Conservation (phyloP, 495 filamentous ascomycete genomes). For the Parathielavia hyrcaniae region DNA sequence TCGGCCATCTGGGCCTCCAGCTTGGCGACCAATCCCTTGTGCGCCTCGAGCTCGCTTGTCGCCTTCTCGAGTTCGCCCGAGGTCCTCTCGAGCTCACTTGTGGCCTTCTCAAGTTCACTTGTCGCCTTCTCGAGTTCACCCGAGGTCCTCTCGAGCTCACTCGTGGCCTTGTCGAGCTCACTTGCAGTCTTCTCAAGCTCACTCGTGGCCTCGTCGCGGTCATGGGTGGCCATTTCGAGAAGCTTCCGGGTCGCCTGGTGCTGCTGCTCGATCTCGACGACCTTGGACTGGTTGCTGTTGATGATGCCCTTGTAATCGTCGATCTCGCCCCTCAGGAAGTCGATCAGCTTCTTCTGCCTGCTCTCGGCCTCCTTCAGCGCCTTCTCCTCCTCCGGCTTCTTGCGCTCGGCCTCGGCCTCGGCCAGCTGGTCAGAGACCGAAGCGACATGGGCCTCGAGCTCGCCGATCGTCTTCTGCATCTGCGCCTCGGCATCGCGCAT, state of each 20-base stretch:
- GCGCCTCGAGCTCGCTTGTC: slow-evolving; percentile 13
- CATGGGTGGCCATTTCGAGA: slow-evolving; percentile 46
- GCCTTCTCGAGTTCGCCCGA: too few relatives aligned
- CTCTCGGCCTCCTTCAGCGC: slow-evolving; percentile 33
- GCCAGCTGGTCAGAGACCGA: slow-evolving; percentile 36
- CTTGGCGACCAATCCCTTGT: slow-evolving; percentile 49
- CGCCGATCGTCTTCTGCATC: slow-evolving; percentile 62
- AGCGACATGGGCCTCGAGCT: slow-evolving; percentile 56
- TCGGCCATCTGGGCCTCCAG: slow-evolving; percentile 54
- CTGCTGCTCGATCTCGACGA: slow-evolving; percentile 59
- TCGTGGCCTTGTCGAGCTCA: too few relatives aligned
- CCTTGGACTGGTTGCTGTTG: slow-evolving; percentile 54
- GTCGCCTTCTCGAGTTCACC: slow-evolving; percentile 48
- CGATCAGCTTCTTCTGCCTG: slow-evolving; percentile 60
- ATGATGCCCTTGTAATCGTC: slow-evolving; percentile 71
- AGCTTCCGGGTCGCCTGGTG: slow-evolving; percentile 55
- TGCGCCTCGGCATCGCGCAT: slow-evolving; percentile 68
- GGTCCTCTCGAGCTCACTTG: slow-evolving; percentile 26
- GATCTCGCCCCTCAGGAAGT: slow-evolving; percentile 64
- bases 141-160: too few relatives aligned
- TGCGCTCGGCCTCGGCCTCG: slow-evolving; percentile 30
- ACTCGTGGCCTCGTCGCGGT: slow-evolving; percentile 39
- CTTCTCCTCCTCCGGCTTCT: slow-evolving; percentile 31
- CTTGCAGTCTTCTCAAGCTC: slow-evolving; percentile 21
- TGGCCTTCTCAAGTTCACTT: slow-evolving; percentile 41